These are phyloP conservation scores for Musa balbisiana DNA, from an alignment of 202 grass and related monocot species.

Conservation along the genomic window DNA sequence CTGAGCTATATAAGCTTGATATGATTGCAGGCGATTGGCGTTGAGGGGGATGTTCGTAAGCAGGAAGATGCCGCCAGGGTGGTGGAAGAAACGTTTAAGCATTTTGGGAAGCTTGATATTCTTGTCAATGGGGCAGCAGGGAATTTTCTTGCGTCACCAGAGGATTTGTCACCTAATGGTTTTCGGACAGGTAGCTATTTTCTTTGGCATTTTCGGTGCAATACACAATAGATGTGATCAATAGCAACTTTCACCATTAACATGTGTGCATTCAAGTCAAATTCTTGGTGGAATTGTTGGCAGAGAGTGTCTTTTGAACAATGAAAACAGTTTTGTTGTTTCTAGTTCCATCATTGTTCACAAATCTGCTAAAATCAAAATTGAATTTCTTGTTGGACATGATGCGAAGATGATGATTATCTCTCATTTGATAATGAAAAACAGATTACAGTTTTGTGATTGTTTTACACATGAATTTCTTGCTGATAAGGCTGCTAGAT, in stretches of 20 bases:
- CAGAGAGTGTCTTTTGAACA: background rate
- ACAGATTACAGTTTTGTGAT: background rate
- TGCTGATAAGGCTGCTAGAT: background rate
- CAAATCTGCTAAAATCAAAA: background rate
- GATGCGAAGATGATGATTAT: background rate
- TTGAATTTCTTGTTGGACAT: background rate
- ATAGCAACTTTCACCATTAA: background rate
- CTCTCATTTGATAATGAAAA: background rate
- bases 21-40: conserved; percentile 62
- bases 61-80: conserved; percentile 69
- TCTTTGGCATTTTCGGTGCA: background rate
- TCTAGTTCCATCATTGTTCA: background rate
- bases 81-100: conserved; percentile 44
- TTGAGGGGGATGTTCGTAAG: conserved; percentile 81
- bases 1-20: background rate
- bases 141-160: conserved; percentile 85
- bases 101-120: conserved; percentile 77
- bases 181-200: conserved; percentile 59
- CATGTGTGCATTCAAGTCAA: background rate
- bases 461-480: background rate
- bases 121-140: conserved; percentile 88
- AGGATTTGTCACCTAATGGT: conserved; percentile 89
- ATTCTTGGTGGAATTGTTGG: background rate
- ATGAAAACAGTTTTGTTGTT: background rate
- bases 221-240: background rate